Percentiles rank a stretch among this genome's conserved stretches.
phyloP scores from a whole-genome alignment of 805 yeast genomes.

The Wickerhamomyces queroliae region DNA sequence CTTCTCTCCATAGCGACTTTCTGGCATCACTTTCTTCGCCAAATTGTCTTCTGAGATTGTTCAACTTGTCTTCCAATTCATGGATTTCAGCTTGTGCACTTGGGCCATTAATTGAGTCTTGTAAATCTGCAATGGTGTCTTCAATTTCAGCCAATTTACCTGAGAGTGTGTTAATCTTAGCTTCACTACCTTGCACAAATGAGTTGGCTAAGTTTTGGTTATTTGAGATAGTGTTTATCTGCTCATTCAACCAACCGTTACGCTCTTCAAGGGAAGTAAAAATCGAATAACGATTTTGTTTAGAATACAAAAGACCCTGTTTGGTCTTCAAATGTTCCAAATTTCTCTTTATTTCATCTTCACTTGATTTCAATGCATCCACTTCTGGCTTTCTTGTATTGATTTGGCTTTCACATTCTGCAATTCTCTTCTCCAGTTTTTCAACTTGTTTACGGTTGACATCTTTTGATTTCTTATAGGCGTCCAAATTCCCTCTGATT shows the following conservation, averaged over 20 bases:
- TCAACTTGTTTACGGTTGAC: slow-evolving; percentile 17
- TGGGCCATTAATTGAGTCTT: slow-evolving; percentile 32
- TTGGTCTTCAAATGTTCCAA: slow-evolving; percentile 38
- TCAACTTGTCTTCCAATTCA: slow-evolving; percentile 24
- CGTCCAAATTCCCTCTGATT: slow-evolving; percentile 25
- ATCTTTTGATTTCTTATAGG: slow-evolving; percentile 27
- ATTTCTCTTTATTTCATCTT: slow-evolving; percentile 31
- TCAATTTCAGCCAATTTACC: slow-evolving; percentile 19
- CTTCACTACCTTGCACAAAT: slow-evolving; percentile 10
- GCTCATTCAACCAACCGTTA: slow-evolving; percentile 54
- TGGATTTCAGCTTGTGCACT: slow-evolving; percentile 26
- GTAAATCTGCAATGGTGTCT: slow-evolving; percentile 26
- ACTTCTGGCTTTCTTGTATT: slow-evolving; percentile 34
- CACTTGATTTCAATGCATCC: slow-evolving; percentile 32
- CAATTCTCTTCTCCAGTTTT: slow-evolving; percentile 20
- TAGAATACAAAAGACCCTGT: slow-evolving; percentile 59
- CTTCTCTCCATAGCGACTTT: slow-evolving; percentile 74
- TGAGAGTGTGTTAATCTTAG: slow-evolving; percentile 10
- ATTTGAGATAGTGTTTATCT: slow-evolving; percentile 22
- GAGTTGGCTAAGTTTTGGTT: slow-evolving; percentile 1
- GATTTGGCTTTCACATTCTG: slow-evolving; percentile 32
- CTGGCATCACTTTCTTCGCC: slow-evolving; percentile 54
- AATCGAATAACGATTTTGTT: slow-evolving; percentile 62
- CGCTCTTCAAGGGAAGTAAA: slow-evolving; percentile 54
- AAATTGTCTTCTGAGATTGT: slow-evolving; percentile 32